Evolutionary conservation across 495 filamentous ascomycete species (phyloP).

Genomic region (Penicillium atrosanguineum): DNA sequence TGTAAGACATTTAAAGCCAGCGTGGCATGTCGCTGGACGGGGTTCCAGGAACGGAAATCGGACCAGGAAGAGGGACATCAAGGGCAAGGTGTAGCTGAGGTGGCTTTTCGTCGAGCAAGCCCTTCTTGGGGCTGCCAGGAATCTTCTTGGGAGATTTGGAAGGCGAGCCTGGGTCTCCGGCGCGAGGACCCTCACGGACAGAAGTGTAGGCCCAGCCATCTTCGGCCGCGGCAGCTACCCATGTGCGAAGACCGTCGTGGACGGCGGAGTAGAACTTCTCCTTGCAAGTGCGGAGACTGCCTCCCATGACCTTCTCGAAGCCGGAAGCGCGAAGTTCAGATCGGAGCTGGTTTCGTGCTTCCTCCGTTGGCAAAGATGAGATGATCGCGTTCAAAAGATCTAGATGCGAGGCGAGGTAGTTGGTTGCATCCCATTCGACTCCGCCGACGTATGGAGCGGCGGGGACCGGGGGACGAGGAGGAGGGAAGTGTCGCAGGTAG

Average conservation of each 20-base stretch:
- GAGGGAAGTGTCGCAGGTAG: conserved; percentile 71
- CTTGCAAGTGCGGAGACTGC: conserved; percentile 83
- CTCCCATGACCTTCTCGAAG: conserved; percentile 88
- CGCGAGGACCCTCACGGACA: conserved; percentile 68
- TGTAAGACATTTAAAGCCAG: conserved; percentile 33
- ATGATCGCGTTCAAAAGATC: conserved; percentile 91
- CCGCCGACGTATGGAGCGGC: conserved; percentile 96
- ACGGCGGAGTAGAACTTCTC: conserved; percentile 94
- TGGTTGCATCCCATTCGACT: conserved; percentile 98
- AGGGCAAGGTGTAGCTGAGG: conserved; percentile 41
- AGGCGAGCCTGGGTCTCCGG: conserved; percentile 37
- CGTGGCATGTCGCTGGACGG: conserved; percentile 34
- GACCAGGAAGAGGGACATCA: conserved; percentile 25
- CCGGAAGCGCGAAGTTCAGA: conserved; percentile 76
- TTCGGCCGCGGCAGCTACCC: conserved; percentile 81
- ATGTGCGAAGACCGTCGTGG: conserved; percentile 83
- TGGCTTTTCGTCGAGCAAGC: conserved; percentile 38
- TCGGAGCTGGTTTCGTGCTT: conserved; percentile 77
- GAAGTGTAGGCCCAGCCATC: conserved; percentile 81
- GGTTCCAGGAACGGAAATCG: conserved; percentile 15
- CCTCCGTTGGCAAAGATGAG: conserved; percentile 69
- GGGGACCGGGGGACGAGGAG: conserved; percentile 84
- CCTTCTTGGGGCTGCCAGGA: conserved; percentile 39
- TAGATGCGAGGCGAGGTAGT: conserved; percentile 87
- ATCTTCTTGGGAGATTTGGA: conserved; percentile 43